Evolutionary conservation across 2,329 filamentous ascomycete genomes (phyloP).

Genomic region (Monosporascus sp.): DNA sequence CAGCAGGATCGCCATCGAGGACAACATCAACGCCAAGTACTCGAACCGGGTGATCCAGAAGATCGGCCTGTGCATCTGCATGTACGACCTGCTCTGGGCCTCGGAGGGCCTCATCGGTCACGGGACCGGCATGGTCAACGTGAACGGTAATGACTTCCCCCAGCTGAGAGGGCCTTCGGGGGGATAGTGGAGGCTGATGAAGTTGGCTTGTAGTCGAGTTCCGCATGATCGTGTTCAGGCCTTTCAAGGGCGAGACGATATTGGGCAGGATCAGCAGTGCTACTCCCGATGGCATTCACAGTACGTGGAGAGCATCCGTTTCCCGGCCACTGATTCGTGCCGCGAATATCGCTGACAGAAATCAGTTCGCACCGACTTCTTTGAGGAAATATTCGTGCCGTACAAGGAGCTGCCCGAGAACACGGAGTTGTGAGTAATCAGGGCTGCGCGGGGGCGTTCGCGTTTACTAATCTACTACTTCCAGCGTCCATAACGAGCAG

Average conservation of each 20-base stretch:
- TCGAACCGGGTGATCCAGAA: constrained; percentile 89
- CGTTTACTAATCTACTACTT: constrained; percentile 16
- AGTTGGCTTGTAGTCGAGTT: constrained; percentile 66
- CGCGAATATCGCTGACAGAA: constrained; percentile 4
- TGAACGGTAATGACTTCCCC: constrained; percentile 61
- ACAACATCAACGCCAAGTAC: constrained; percentile 96
- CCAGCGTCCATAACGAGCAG: constrained; percentile 66
- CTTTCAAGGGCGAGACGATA: constrained; percentile 92
- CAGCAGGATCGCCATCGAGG: constrained; percentile 80
- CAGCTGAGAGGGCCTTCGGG: not conserved
- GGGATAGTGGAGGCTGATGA: not conserved
- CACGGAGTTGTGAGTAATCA: constrained; percentile 64
- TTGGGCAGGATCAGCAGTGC: constrained; percentile 76
- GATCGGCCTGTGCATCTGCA: constrained; percentile 85
- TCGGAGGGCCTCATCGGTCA: constrained; percentile 94
- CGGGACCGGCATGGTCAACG: constrained; percentile 85
- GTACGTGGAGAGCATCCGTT: constrained; percentile 34
- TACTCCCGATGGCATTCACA: constrained; percentile 65
- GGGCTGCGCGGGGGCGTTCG: constrained; percentile 7
- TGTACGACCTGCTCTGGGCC: constrained; percentile 84
- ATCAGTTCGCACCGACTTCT: constrained; percentile 80
- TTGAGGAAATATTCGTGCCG: constrained; percentile 83
- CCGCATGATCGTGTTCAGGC: constrained; percentile 86
- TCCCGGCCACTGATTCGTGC: not conserved
- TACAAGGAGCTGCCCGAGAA: constrained; percentile 68